Evolutionary conservation across 306 rosid genomes (phyloP).

Genomic region (Sicyos baderoa): DNA sequence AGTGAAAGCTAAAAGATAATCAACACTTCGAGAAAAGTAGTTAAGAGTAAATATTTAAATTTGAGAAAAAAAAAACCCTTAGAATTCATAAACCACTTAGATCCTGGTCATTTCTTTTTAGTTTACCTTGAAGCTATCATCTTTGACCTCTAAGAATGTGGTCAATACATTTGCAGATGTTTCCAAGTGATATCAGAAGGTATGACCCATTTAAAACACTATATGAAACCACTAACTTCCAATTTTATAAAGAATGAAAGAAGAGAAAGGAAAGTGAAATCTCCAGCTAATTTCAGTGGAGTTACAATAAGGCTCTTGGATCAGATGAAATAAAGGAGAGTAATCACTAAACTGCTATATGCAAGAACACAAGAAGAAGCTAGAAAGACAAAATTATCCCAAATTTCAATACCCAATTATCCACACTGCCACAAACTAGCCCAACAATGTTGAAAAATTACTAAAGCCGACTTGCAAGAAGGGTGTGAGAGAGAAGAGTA

Average conservation of each 20-base stretch:
- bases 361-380: constrained; percentile 4
- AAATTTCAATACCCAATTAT: constrained; percentile 2
- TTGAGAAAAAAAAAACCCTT: background rate
- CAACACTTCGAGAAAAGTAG: background rate
- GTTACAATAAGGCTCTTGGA: background rate
- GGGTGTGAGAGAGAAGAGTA: background rate
- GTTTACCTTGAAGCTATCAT: too few relatives aligned
- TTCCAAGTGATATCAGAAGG: background rate
- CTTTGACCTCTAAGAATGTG: background rate
- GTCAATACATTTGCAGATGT: background rate
- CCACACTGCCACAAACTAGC: background rate
- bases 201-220: background rate
- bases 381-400: background rate
- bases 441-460: background rate
- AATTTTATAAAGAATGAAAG: background rate
- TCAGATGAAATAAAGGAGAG: constrained; percentile 1
- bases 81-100: background rate
- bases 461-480: background rate
- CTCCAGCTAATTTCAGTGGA: background rate
- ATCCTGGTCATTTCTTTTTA: background rate
- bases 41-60: background rate
- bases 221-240: background rate
- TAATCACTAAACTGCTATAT: background rate
- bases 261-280: background rate
- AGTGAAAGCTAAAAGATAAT: background rate